A percentile compares a stretch with the other conserved stretches of the same genome.
phyloP scores from a whole-genome alignment of 2,329 filamentous ascomycete genomes.

The Trichothecium roseum region DNA sequence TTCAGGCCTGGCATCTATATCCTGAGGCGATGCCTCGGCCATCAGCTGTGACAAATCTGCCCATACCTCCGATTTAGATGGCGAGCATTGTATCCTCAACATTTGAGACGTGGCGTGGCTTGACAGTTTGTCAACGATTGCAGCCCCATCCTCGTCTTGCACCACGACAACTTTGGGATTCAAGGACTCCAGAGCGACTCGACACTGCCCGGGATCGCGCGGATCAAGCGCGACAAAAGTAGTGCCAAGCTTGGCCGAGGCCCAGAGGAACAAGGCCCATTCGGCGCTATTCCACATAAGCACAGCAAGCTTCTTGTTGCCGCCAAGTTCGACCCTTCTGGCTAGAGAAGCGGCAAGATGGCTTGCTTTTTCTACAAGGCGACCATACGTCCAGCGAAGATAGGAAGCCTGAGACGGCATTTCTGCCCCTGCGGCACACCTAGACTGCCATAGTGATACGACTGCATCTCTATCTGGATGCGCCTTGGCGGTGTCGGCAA shows the following conservation, averaged over 20 bases:
- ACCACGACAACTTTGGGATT: constrained; percentile 19
- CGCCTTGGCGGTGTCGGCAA: constrained; percentile 13
- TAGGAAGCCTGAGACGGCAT: not conserved
- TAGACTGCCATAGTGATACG: constrained; percentile 22
- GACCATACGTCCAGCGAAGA: constrained; percentile 1
- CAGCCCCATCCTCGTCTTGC: constrained; percentile 16
- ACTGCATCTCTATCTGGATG: constrained; percentile 22
- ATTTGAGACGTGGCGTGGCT: not conserved
- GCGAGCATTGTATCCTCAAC: constrained; percentile 15
- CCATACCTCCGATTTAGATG: not conserved
- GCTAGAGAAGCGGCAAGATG: constrained; percentile 13
- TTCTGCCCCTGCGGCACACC: not conserved
- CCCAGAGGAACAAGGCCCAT: constrained; percentile 27
- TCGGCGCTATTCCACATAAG: constrained; percentile 26
- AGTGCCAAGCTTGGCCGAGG: constrained; percentile 20
- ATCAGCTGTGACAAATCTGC: not conserved
- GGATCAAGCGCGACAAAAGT: constrained; percentile 24
- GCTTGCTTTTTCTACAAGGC: constrained; percentile 14
- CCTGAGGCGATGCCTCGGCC: not conserved
- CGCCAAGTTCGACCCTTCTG: constrained; percentile 11
- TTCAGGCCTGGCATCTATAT: not conserved
- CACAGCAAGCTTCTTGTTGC: constrained; percentile 18
- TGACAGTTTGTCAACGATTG: constrained; percentile 9
- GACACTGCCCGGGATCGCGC: constrained; percentile 12
- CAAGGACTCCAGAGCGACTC: constrained; percentile 11